Evolutionary conservation across 2,329 filamentous ascomycete species (phyloP), one percentile per base, ranked within the genome.

Genomic region (Monilinia fructicola): DNA sequence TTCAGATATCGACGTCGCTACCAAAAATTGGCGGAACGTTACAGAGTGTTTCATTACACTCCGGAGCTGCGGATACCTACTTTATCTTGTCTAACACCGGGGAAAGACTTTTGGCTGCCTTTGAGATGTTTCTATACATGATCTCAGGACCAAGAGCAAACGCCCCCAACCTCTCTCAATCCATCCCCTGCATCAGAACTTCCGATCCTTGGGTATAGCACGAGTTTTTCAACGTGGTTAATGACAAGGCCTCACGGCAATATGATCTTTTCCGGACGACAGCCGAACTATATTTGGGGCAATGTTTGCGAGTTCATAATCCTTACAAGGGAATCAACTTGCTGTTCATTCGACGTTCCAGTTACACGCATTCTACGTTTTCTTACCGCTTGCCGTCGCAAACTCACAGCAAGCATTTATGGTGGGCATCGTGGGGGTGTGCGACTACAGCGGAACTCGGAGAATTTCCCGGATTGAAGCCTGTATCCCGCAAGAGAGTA

Each of bases 21-120:
- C 59, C 38, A 44, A 31, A 40, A 46, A 54, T 44, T 40, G 31
- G 56, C 38, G 46, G 62, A 53, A 38, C 50, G 55, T 65, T 53
- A 60, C 64, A 62, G 26, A 62, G 28, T 66, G 62, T 68, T 62
- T 68, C 64, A 66, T 64, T 58, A 64, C 54, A 50, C 46, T 54
- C 62, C 54, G 64, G 64, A 52, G 62, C 52, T 38, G 42, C 65
- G 64, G 67, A 58, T 56, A 62, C 55, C 26, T 68, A 68, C 67
- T 38, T 61, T 11, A 68, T 68, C 67, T 56, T 62, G 67, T 68
- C n/a, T 23, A 35, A 62, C 67, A 44, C 58, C 56, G 55, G 63
- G 56, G 63, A 65, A 46, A 50, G 38, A 50, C 42, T 38, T 50
- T 46, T 35, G 42, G 56, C n/a, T 48, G 44, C 42, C 42, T 38